phyloP scores from a whole-genome alignment of 2,329 filamentous ascomycete genomes.

The Colletotrichum graminicola region DNA sequence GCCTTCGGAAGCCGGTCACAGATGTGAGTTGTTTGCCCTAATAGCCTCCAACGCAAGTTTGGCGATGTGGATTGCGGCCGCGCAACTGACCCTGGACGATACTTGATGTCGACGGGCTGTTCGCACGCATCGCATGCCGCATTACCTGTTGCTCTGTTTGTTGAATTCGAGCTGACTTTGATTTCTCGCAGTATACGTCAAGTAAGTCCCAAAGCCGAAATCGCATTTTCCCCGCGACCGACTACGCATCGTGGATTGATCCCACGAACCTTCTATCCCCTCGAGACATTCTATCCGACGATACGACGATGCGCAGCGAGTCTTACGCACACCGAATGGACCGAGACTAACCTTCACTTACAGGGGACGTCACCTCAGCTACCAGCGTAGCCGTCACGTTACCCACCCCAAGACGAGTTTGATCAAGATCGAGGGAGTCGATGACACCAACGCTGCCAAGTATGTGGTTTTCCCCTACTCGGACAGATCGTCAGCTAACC shows the following conservation, averaged over 20 bases:
- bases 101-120: background rate
- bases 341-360: conserved; percentile 29
- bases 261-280: conserved; percentile 10
- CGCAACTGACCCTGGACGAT: conserved; percentile 10
- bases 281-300: conserved; percentile 9
- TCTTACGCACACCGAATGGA: background rate
- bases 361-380: conserved; percentile 98
- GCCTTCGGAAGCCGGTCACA: conserved; percentile 89
- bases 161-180: conserved; percentile 53
- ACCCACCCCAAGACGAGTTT: conserved; percentile 91
- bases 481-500: conserved; percentile 44
- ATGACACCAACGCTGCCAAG: conserved; percentile 88
- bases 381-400: conserved; percentile 94
- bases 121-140: conserved; percentile 14
- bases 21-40: conserved; percentile 74
- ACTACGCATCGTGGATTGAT: conserved; percentile 18
- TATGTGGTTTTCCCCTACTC: conserved; percentile 61
- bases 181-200: conserved; percentile 79
- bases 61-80: conserved; percentile 13
- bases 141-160: background rate
- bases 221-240: conserved; percentile 10
- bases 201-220: conserved; percentile 71
- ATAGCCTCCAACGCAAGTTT: conserved; percentile 7
- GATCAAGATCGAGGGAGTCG: conserved; percentile 99
- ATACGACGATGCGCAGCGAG: conserved; percentile 13